Conservation (phyloP, 371 early-diverging fungal genomes). For the Rhizomucor miehei region DNA sequence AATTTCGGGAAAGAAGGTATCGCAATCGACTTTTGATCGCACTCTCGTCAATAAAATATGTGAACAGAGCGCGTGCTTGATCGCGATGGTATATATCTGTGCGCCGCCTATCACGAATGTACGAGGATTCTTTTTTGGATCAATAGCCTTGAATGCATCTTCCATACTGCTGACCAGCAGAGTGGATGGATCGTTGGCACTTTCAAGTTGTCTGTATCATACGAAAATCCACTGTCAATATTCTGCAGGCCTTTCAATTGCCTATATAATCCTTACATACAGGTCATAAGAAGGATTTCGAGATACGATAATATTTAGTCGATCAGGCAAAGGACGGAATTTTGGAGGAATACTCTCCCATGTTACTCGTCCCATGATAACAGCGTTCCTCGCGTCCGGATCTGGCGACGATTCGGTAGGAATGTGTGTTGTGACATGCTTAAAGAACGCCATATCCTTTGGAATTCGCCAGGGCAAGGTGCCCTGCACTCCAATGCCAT, state of each 20-base stretch:
- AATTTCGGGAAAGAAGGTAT: conserved; percentile 68
- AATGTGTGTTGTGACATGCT: conserved; percentile 59
- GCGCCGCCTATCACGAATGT: conserved; percentile 68
- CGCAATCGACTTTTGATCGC: conserved; percentile 48
- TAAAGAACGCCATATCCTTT: conserved; percentile 85
- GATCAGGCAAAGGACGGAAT: conserved; percentile 67
- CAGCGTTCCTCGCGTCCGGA: conserved; percentile 55
- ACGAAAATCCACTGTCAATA: background rate
- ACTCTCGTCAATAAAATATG: conserved; percentile 65
- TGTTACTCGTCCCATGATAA: conserved; percentile 86
- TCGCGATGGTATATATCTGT: conserved; percentile 54
- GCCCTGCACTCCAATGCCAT: conserved; percentile 76
- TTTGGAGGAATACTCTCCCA: conserved; percentile 85
- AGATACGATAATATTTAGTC: conserved; percentile 87
- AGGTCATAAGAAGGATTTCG: conserved; percentile 49
- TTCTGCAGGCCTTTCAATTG: background rate
- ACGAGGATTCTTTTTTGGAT: conserved; percentile 19
- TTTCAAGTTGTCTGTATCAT: conserved; percentile 3
- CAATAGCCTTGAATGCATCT: conserved; percentile 20
- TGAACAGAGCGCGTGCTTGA: conserved; percentile 49
- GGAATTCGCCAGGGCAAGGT: conserved; percentile 84
- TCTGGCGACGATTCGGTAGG: conserved; percentile 12
- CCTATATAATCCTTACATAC: conserved; percentile 24
- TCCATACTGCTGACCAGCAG: conserved; percentile 27
- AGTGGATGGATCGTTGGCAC: conserved; percentile 10